These are phyloP conservation scores for Trichoderma semiorbis DNA, from an alignment of 2,329 filamentous ascomycete genomes.

Conservation along the genomic window DNA sequence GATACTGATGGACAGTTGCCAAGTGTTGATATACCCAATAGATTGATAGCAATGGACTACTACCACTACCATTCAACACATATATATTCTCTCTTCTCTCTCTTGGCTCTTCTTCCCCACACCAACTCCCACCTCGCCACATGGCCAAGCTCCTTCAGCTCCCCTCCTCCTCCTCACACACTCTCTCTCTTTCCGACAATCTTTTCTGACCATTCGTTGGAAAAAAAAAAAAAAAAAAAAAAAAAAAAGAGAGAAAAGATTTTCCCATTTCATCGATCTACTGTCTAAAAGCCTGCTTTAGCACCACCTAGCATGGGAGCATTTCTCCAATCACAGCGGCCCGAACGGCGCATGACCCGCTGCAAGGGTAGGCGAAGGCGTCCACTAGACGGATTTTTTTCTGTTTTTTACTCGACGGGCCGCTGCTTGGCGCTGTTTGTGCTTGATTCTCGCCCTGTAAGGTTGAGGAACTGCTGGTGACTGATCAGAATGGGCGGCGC, in stretches of 20 bases:
- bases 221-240: too few relatives aligned
- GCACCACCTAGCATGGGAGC: background rate
- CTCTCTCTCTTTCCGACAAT: background rate
- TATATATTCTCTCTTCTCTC: background rate
- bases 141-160: background rate
- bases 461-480: accelerated
- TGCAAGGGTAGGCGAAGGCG: background rate
- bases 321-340: background rate
- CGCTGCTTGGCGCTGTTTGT: background rate
- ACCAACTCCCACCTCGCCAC: background rate
- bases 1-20: background rate
- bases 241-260: background rate
- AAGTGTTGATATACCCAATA: background rate
- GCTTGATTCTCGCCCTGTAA: background rate
- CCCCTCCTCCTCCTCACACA: background rate
- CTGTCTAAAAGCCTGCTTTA: background rate
- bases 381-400: background rate
- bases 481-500: background rate
- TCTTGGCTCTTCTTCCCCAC: background rate
- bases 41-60: background rate
- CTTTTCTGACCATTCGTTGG: background rate
- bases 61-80: background rate
- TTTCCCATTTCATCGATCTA: background rate
- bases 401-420: background rate
- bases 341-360: background rate